Evolutionary conservation across 179 eudicot species (phyloP), one percentile per base, ranked within the genome.

Genomic region (Amaranthus tricolor): DNA sequence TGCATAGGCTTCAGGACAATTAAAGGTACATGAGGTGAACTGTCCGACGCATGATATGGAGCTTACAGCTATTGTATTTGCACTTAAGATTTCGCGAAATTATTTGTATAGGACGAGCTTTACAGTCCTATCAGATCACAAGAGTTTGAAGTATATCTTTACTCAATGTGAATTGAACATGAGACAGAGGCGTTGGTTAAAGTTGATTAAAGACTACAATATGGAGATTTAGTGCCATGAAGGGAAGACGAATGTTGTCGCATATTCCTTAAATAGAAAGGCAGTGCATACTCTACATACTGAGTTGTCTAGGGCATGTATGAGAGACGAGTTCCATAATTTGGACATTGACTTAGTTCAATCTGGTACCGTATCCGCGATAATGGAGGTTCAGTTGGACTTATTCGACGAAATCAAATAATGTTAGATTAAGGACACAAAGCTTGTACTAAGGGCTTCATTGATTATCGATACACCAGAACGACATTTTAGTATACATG

Each of bases 151-250:
- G 1, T 24, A 24, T 24, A 24, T 24, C 0, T 64, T 2, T 13
- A 43, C 14, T 11, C 50, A 64, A 0, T 40, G 45, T 4, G 68
- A 64, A 51, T 2, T 64, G 2, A 64, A 64, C 49, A 43, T 64
- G 50, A 31, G 68, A 8, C 68, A 64, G 9, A 40, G 50, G 15
- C 40, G 51, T 11, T 48, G 71, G 55, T 7, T 49, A 11, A 11
- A 67, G 55, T 48, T 67, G 55, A 47, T 67, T 49, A 49, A n/a
- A 15, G 71, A 67, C 56, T 67, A 67, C 47, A 40, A 67, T 6
- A 67, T 67, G 31, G 71, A 67, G 16, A 67, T 67, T 15, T 24
- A 2, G 14, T 67, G 47, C 12, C 31, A 67, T 49, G 55, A 67
- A 8, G 56, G 56, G 4, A 67, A 47, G 17, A 7, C 71, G 6